Evolutionary conservation across 257 asterid genomes (phyloP), one percentile per base, ranked within the genome.

Genomic region (Ophiorrhiza pumila): DNA sequence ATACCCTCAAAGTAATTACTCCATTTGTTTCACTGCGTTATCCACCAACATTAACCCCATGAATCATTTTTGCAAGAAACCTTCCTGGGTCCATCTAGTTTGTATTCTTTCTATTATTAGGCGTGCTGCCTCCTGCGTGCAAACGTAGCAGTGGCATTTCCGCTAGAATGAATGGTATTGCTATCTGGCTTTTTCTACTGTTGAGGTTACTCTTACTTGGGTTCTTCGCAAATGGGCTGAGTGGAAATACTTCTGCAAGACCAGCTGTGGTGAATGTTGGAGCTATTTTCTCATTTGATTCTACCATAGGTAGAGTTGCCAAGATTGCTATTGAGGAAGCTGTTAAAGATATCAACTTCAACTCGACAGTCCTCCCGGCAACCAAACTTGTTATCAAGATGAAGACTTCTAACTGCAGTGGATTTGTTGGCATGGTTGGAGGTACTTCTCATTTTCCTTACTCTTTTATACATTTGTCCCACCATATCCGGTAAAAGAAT

Each of bases 321-420:
- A 86, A 87, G 90, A 79, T 95, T 75, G 98, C 99, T 1, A 87
- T 95, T 42, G 88, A 90, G 78, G 98, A 91, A 85, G 99, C 97
- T 35, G 91, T 91, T 46, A 95, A 89, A 84, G 98, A 91, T 76
- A 90, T 95, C 60, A 95, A 95, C 79, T 74, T 90, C 56, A 63
- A 95, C 76, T 81, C 96, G 1, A 84, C 80, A 62, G 82, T 91
- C 69, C 98, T 95, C 76, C 77, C 20, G 0, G 96, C 90, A 52
- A 87, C 98, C 18, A 71, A 80, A 78, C 86, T 95, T 39, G 70
- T 78, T 31, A 79, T 90, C 49, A 68, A 64, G 32, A 75, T 82
- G 78, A 82, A 71, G 55, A 78, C 84, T 75, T 80, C 96, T 78
- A 91, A 90, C 65, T 94, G 98, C 96, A 90, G 89, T 84, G 97